Evolutionary conservation across 208 protist genomes (phyloP).

Genomic region (Crithidia bombi): DNA sequence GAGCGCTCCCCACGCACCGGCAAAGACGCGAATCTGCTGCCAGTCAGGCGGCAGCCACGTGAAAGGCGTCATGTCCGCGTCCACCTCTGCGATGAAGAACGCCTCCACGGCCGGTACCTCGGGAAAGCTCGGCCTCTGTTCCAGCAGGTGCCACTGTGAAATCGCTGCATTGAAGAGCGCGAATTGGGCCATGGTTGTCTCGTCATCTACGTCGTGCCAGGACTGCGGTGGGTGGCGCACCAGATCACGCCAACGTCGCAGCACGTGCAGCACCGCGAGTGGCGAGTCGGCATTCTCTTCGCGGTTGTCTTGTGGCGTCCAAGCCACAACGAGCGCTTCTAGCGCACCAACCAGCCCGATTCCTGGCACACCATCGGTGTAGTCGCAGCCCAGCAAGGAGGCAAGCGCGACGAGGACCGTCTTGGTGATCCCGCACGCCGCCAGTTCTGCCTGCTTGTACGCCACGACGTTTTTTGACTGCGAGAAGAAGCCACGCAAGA

Average conservation of each 20-base stretch:
- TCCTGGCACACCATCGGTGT: slow-evolving; percentile 91
- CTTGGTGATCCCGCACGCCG: slow-evolving; percentile 79
- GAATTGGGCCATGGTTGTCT: slow-evolving; percentile 56
- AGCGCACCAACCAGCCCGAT: slow-evolving; percentile 82
- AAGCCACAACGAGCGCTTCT: slow-evolving; percentile 58
- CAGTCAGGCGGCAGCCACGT: slow-evolving; percentile 54
- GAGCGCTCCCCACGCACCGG: slow-evolving; percentile 57
- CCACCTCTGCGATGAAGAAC: slow-evolving; percentile 68
- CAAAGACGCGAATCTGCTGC: slow-evolving; percentile 62
- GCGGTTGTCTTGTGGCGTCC: slow-evolving; percentile 26
- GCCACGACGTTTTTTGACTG: slow-evolving; percentile 64
- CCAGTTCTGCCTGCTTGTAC: slow-evolving; percentile 64
- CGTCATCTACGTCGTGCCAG: slow-evolving; percentile 49
- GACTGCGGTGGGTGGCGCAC: slow-evolving; percentile 29
- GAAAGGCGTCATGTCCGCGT: slow-evolving; percentile 54
- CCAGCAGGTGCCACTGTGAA: slow-evolving; percentile 50
- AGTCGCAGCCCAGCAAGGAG: slow-evolving; percentile 95
- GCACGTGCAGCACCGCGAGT: slow-evolving; percentile 38
- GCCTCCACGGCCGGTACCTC: slow-evolving; percentile 42
- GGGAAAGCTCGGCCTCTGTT: slow-evolving; percentile 48
- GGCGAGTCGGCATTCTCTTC: slow-evolving; percentile 13
- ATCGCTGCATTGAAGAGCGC: slow-evolving; percentile 29
- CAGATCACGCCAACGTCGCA: slow-evolving; percentile 50
- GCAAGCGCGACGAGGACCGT: slow-evolving; percentile 88
- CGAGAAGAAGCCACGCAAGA: slow-evolving; percentile 94